Base-by-base conservation (phyloP, 257 asterid species). In the Hygrophila difformis region DNA sequence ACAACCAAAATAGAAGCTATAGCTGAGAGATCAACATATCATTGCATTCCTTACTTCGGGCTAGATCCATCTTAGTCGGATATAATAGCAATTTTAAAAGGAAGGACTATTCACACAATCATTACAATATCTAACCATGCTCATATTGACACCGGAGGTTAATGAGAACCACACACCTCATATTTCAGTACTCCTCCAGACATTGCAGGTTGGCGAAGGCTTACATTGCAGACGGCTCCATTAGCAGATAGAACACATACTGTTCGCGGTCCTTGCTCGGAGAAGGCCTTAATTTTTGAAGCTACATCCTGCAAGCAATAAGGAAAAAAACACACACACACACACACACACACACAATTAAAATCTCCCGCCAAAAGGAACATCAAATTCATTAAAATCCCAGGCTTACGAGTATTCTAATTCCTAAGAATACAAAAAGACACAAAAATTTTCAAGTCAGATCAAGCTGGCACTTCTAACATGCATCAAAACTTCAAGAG, bases 201-300 rank as follows among this genome's bases (percentile, higher is more conserved):
- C 71, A 62, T 76, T 49, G 86, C 72, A 31, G 91, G 71, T 60
- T 80, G 93, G 40, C 79, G 75, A 49, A 87, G 91, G 47, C 86
- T 78, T 50, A 83, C 97, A 56, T 72, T 83, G 74, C 80, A 61
- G 50, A 87, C 60, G 23, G 87, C 74, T 58, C 97, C 97, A 68
- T 70, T 80, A 49, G 93, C 94, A 42, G 97, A 80, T 47, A 87
- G 64, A 61, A 87, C 66, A 68, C 93, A 84, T 53, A 84, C 80
- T 12, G 92, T 77, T 15, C 93, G 84, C 39, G 95, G 95, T 55
- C 97, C 95, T 78, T 87, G 86, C 77, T 78, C 84, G 5, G 95
- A 78, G 64, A 87, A 87, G 29, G 82, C 79, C 84, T 68, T 60
- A 29, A 87, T 65, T 63, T 80, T 83, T 29, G 79, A 58, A 35